Evolutionary conservation across 2,329 filamentous ascomycete genomes (phyloP), one percentile per base, ranked within the genome.

Genomic region (Trichoderma lentiforme): DNA sequence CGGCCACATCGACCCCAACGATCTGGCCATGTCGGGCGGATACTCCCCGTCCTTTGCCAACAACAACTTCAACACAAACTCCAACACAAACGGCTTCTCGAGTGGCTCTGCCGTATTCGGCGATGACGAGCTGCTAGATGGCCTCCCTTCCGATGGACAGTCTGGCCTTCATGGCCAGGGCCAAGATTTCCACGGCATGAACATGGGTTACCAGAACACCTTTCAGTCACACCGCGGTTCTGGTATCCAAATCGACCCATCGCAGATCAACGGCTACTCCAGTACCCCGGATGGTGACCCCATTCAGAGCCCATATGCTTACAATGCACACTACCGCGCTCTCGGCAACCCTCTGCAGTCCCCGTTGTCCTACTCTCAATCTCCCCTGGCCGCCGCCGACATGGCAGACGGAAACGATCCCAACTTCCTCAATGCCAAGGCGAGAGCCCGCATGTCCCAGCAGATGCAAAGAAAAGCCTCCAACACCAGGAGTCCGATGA

Each of bases 211-310:
- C 76, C 86, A 89, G 70, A 83, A 83, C 64, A 83, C 87, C 21
- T 90, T 88, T 76, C 77, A 82, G 70, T 79, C 82, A 4, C 86
- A 92, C 72, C 90, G 91, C 72, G 86, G 83, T 65, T 79, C 84
- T 72, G 82, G 85, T 39, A 81, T 92, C 47, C 87, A 90, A 73
- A 88, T 91, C 76, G 90, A 93, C 74, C 89, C 90, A 73, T 84
- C 87, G 62, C 90, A 92, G 72, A 90, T 94, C 78, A 92, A 92
- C 78, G 90, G 93, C 73, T 98, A 92, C 82, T 97, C 95, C 24
- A 93, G 93, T 80, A 97, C 95, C 2, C 95, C 95, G 4, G 95
- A 98, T 73, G 94, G 94, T 67, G 92, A 94, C 68, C 94, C 95
- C 6, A 95, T 97, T 73, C 93, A 97, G 78, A 98, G 94, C 77